Conservation (phyloP, 192 early-diverging fungal genomes). For the Geranomyces variabilis region DNA sequence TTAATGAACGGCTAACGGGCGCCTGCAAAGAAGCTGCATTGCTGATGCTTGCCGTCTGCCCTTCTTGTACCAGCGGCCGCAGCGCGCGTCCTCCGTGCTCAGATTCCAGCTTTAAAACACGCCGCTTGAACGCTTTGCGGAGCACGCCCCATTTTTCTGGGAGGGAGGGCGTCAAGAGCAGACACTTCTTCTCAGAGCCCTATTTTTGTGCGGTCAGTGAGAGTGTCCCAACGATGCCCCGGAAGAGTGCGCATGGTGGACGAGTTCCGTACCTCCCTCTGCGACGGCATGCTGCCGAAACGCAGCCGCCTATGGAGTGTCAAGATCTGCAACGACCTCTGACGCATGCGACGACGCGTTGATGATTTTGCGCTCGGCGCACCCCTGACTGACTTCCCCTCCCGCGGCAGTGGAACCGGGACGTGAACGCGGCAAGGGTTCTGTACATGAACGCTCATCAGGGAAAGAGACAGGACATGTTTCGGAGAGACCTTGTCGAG, state of each 20-base stretch:
- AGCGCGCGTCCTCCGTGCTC: no score
- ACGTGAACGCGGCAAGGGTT: constrained; percentile 34
- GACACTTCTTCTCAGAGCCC: no score
- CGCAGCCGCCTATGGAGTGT: not conserved
- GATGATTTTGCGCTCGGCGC: not conserved
- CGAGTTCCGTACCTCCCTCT: constrained; percentile 27
- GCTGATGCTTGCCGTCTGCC: no score
- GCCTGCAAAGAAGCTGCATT: no score
- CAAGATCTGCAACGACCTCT: constrained; percentile 28
- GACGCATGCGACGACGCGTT: constrained; percentile 1
- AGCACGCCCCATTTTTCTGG: no score
- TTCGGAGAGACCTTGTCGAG: not conserved
- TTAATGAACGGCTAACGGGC: no score
- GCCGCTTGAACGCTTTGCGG: no score
- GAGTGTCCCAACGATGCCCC: constrained; percentile 5
- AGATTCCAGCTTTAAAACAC: no score
- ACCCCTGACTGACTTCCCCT: constrained; percentile 8
- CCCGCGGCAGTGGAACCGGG: constrained; percentile 25
- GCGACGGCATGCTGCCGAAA: constrained; percentile 1
- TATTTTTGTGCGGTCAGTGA: no score
- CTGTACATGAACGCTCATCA: constrained; percentile 25
- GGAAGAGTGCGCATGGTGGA: constrained; percentile 10
- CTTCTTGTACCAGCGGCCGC: no score
- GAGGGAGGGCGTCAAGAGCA: no score
- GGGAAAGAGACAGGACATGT: constrained; percentile 19